Percentiles rank a stretch among this genome's conserved stretches.
Conservation (phyloP, 2,329 filamentous ascomycete species). For the Xylaria sp. region DNA sequence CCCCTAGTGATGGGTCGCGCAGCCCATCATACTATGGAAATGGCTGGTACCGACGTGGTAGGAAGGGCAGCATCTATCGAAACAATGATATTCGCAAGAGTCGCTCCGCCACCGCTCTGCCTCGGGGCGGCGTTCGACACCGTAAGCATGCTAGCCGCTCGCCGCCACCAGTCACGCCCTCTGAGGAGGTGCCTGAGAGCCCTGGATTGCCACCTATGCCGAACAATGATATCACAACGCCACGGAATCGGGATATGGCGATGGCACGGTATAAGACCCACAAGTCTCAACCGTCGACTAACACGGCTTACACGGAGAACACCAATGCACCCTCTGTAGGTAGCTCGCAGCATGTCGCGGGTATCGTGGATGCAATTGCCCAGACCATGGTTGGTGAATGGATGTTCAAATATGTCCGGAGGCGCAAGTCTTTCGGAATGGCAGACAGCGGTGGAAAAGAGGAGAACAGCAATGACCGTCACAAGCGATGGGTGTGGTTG, state of each 20-base stretch:
- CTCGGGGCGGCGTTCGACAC: constrained; percentile 57
- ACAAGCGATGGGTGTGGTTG: constrained; percentile 98
- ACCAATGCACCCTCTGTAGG: constrained; percentile 58
- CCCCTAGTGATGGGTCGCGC: constrained; percentile 71
- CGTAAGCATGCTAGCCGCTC: constrained; percentile 63
- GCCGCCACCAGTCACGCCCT: constrained; percentile 69
- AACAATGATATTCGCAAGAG: constrained; percentile 77
- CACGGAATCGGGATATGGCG: constrained; percentile 52
- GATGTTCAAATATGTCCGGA: constrained; percentile 91
- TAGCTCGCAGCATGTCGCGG: constrained; percentile 69
- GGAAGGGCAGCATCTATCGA: constrained; percentile 56
- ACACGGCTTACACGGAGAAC: constrained; percentile 56
- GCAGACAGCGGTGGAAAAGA: constrained; percentile 69
- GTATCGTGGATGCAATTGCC: constrained; percentile 93
- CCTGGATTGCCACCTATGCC: constrained; percentile 75
- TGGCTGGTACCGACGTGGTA: constrained; percentile 60
- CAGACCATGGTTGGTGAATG: constrained; percentile 98
- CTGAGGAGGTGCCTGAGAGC: constrained; percentile 71
- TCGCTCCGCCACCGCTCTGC: constrained; percentile 79
- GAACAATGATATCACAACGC: constrained; percentile 71
- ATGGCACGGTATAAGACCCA: constrained; percentile 51
- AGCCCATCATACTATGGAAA: constrained; percentile 72
- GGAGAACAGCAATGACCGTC: constrained; percentile 76
- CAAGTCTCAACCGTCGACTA: constrained; percentile 65
- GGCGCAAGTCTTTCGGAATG: constrained; percentile 89